phyloP scores from a whole-genome alignment of 495 filamentous ascomycete species.

The Tuber umbilicatum region DNA sequence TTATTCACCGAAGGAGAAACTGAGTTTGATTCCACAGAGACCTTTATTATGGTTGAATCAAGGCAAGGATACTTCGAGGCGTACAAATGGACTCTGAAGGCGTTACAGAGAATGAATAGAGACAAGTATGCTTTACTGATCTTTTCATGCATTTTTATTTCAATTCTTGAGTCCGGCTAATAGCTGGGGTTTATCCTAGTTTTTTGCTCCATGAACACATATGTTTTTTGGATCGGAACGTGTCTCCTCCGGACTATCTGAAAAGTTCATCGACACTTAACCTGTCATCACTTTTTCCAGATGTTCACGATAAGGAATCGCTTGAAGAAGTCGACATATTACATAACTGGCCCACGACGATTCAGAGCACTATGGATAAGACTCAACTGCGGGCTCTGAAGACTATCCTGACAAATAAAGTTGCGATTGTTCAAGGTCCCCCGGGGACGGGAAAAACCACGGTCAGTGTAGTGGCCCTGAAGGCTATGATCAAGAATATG shows the following conservation, averaged over 20 bases:
- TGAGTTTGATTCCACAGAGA: conserved; percentile 60
- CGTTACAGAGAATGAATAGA: conserved; percentile 62
- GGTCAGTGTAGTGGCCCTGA: conserved; percentile 52
- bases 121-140: conserved; percentile 50
- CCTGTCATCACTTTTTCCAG: conserved; percentile 45
- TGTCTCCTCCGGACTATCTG: conserved; percentile 51
- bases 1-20: conserved; percentile 57
- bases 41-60: conserved; percentile 74
- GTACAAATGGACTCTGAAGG: conserved; percentile 61
- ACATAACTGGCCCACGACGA: conserved; percentile 48
- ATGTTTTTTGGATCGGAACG: conserved; percentile 48
- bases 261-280: conserved; percentile 47
- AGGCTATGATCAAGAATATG: conserved; percentile 60
- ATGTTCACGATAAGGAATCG: conserved; percentile 41
- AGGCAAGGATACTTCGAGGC: conserved; percentile 68
- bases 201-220: conserved; percentile 61
- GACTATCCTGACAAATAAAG: conserved; percentile 61
- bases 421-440: conserved; percentile 83
- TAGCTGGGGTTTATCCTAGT: conserved; percentile 37
- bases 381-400: conserved; percentile 64
- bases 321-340: conserved; percentile 48
- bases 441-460: conserved; percentile 66
- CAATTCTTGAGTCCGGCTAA: conserved; percentile 42
- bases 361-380: conserved; percentile 54
- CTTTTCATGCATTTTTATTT: conserved; percentile 33